A percentile compares a stretch with the other conserved stretches of the same genome.
Evolutionary conservation across 2,329 filamentous ascomycete species (phyloP).

Genomic region (Cladosporium sp.): DNA sequence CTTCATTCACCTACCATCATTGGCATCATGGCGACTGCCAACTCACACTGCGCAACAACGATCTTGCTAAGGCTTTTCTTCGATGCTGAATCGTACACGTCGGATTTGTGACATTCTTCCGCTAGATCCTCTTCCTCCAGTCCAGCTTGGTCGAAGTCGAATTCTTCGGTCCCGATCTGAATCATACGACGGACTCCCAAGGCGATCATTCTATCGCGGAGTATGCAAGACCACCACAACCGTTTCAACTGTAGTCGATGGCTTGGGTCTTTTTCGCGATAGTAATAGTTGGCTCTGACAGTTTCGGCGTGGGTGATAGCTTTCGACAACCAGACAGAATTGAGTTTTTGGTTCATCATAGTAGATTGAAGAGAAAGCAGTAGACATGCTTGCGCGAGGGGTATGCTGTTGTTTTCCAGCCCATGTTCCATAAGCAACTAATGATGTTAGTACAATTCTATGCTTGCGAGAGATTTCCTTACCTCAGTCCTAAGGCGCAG

Average conservation of each 20-base stretch:
- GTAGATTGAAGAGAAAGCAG: neutral
- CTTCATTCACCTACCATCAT: no score
- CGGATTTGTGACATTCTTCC: neutral
- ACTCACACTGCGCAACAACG: neutral
- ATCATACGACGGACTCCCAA: neutral
- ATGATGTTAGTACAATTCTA: neutral
- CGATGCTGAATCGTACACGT: neutral
- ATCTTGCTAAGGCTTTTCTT: neutral
- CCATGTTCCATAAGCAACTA: neutral
- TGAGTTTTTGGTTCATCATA: neutral
- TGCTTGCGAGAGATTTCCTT: neutral
- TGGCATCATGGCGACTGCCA: neutral
- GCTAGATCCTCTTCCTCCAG: neutral
- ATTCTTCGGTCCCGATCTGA: neutral
- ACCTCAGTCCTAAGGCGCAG: neutral
- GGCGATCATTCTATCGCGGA: neutral
- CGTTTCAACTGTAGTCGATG: neutral
- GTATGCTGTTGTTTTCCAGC: neutral
- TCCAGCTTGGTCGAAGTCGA: neutral
- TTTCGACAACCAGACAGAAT: constrained; percentile 1
- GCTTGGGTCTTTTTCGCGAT: neutral
- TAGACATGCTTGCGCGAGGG: neutral
- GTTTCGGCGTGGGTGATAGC: neutral
- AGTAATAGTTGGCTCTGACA: neutral
- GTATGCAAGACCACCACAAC: neutral